phyloP scores from a whole-genome alignment of 2,329 filamentous ascomycete species.

The Arthrobotrys iridis region DNA sequence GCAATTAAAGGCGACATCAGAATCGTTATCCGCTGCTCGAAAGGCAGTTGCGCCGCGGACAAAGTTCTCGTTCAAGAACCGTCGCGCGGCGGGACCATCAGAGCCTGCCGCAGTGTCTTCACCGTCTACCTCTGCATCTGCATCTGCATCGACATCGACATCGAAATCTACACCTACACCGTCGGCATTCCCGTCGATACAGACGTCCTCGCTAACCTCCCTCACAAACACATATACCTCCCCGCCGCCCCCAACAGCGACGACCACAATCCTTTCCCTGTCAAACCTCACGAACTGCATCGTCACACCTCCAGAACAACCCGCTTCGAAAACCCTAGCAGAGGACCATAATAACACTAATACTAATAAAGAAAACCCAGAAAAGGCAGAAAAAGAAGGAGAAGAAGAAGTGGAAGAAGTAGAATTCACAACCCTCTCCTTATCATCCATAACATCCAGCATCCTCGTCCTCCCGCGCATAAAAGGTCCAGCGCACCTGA shows the following conservation, averaged over 20 bases:
- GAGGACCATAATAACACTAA: too few relatives aligned
- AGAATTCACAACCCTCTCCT: slow-evolving; percentile 18
- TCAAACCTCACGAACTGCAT: slow-evolving; percentile 27
- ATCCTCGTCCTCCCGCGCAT: slow-evolving; percentile 82
- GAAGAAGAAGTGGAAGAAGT: too few relatives aligned
- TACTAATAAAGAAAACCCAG: neutral
- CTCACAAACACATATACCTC: too few relatives aligned
- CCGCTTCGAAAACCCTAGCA: neutral
- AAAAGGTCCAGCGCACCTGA: slow-evolving; percentile 83
- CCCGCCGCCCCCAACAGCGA: neutral
- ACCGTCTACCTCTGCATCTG: neutral
- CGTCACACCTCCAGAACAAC: slow-evolving; percentile 44
- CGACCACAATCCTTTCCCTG: slow-evolving; percentile 19
- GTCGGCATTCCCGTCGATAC: slow-evolving; percentile 7
- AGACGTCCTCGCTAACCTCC: slow-evolving; percentile 37
- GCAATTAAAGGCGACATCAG: slow-evolving; percentile 31
- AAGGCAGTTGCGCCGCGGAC: slow-evolving; percentile 22
- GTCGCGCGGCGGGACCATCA: neutral
- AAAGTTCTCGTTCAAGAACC: slow-evolving; percentile 41
- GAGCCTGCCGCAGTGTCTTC: neutral
- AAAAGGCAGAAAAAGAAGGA: too few relatives aligned
- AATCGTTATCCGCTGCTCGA: neutral
- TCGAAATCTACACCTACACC: neutral
- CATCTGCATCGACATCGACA: neutral
- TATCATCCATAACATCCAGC: slow-evolving; percentile 76